Conservation (phyloP, 1,139 yeast genomes). For the Sugiyamaella castrensis region DNA sequence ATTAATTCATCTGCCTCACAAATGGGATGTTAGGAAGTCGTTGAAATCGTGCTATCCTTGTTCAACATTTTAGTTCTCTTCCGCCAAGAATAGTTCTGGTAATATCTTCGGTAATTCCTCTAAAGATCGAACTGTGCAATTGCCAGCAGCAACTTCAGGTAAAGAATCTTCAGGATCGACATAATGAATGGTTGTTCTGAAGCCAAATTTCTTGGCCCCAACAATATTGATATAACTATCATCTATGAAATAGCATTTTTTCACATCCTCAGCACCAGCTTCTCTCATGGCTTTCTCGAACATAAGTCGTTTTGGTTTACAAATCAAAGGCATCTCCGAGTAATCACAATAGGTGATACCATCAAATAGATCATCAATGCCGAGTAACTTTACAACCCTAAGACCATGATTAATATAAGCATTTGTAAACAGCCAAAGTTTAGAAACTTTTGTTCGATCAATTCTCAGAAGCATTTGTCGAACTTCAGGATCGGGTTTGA, state of each 20-base stretch:
- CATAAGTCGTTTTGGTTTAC: constrained; percentile 77
- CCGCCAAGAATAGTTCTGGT: constrained; percentile 46
- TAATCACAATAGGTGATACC: constrained; percentile 94
- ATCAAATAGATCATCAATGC: constrained; percentile 86
- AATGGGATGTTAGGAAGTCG: too few species aligned
- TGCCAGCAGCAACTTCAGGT: constrained; percentile 43
- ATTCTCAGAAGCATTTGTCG: constrained; percentile 37
- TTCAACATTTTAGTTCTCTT: not conserved
- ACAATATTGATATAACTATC: constrained; percentile 35
- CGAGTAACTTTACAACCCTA: constrained; percentile 68
- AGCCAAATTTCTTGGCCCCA: constrained; percentile 47
- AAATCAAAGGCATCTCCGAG: constrained; percentile 58
- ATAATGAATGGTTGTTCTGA: constrained; percentile 54
- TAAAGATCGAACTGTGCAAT: constrained; percentile 46
- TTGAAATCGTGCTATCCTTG: not conserved
- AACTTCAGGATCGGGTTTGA: constrained; percentile 50
- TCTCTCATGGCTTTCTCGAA: constrained; percentile 56
- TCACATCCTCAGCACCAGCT: constrained; percentile 54
- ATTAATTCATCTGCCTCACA: too few species aligned
- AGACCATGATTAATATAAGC: constrained; percentile 89
- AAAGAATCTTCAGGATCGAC: constrained; percentile 50
- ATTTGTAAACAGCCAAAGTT: constrained; percentile 87
- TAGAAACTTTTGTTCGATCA: constrained; percentile 47
- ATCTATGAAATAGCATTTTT: constrained; percentile 66
- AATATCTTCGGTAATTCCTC: constrained; percentile 46